Conservation (phyloP, 2,329 filamentous ascomycete genomes). For the Colletotrichum endophyticum region DNA sequence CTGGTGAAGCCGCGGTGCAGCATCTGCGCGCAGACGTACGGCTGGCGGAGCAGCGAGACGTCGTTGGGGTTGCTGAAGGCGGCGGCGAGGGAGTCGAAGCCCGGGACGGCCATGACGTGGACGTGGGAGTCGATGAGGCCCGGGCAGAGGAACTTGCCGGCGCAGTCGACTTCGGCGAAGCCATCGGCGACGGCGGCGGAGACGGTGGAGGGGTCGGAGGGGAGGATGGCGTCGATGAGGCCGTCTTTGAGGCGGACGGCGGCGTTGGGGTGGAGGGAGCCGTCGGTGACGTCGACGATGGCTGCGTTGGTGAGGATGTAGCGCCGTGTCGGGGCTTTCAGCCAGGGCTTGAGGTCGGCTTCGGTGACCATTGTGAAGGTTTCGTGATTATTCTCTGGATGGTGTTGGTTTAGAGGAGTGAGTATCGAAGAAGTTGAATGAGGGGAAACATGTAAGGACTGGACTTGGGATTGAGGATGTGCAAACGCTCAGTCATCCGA, state of each 20-base stretch:
- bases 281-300: constrained; percentile 43
- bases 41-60: constrained; percentile 49
- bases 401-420: neutral
- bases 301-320: constrained; percentile 48
- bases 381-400: neutral
- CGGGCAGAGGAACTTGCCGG: constrained; percentile 29
- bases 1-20: constrained; percentile 64
- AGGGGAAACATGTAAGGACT: neutral
- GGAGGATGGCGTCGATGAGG: constrained; percentile 31
- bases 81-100: constrained; percentile 28
- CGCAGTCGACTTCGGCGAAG: constrained; percentile 27
- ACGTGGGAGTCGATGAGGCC: constrained; percentile 34
- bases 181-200: constrained; percentile 22
- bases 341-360: constrained; percentile 38
- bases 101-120: constrained; percentile 32
- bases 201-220: neutral
- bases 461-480: neutral
- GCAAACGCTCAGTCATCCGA: neutral
- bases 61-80: constrained; percentile 34
- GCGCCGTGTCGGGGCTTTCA: constrained; percentile 28
- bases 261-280: constrained; percentile 30
- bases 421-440: neutral
- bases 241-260: constrained; percentile 40
- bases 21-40: constrained; percentile 54
- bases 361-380: constrained; percentile 24